These are phyloP conservation scores for Groenewaldozyma salmanticensis DNA, from an alignment of 805 yeast genomes.

Conservation along the genomic window DNA sequence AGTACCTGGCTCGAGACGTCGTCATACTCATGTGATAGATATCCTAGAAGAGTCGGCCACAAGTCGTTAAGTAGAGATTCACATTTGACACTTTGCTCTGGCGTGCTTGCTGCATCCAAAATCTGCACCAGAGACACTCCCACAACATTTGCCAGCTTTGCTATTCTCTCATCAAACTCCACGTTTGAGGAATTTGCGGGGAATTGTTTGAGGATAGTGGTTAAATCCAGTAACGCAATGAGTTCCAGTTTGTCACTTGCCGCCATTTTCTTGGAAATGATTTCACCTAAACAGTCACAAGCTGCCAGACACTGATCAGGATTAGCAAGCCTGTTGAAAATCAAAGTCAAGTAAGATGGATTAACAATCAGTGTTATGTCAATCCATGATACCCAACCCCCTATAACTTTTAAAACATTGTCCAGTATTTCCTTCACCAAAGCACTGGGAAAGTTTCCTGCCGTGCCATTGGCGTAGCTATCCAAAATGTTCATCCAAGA, in stretches of 20 bases:
- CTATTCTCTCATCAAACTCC: constrained; percentile 66
- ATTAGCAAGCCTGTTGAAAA: constrained; percentile 49
- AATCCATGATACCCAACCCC: constrained; percentile 89
- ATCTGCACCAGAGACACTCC: constrained; percentile 69
- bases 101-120: constrained; percentile 36
- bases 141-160: constrained; percentile 62
- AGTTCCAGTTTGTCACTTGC: constrained; percentile 62
- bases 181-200: constrained; percentile 33
- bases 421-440: constrained; percentile 40
- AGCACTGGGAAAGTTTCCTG: not conserved
- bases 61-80: constrained; percentile 45
- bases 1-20: constrained; percentile 79
- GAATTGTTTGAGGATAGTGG: constrained; percentile 40
- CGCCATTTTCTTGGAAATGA: constrained; percentile 69
- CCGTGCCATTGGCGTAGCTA: constrained; percentile 20
- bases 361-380: constrained; percentile 67
- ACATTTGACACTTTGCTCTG: constrained; percentile 22
- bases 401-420: constrained; percentile 55
- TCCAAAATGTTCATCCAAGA: constrained; percentile 58
- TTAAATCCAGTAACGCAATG: constrained; percentile 56
- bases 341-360: constrained; percentile 43
- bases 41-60: constrained; percentile 63
- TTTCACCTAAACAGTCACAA: constrained; percentile 46
- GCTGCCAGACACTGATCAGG: constrained; percentile 47
- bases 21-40: constrained; percentile 75